Evolutionary conservation across 2,329 filamentous ascomycete species (phyloP), one percentile per base, ranked within the genome.

Genomic region (Fusarium bulbicola): DNA sequence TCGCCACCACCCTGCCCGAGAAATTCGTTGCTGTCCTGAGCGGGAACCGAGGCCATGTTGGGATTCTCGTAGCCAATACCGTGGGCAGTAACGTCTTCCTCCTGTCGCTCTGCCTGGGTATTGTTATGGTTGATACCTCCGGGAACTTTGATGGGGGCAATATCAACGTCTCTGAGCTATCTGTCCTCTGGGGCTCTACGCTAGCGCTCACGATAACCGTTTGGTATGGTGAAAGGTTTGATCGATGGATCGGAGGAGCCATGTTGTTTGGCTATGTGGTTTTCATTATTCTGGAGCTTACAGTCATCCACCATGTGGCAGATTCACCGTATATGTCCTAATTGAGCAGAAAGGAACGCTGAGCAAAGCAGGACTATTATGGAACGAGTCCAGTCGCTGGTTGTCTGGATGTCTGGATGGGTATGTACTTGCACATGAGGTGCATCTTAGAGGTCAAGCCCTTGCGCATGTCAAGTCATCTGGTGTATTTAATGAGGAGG

Each of bases 341-440:
- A 12, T 18, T 4, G 16, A 45, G 0, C 8, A 3, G 2, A 28
- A 26, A 13, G 5, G 8, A 13, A n/a, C 9, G 0, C 5, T 45
- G 12, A 21, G 18, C 5, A 57, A 57, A 20, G 9, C 3, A 26
- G 7, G 13, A 57, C 13, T 45, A 3, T 47, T 7, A 11, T 26
- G 1, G 3, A 16, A 46, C 20, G 11, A 46, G 9, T 7, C 20
- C 5, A 20, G 16, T 3, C 3, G 6, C 16, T 20, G 36, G 13
- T 30, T 30, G 28, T 30, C 28, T 30, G 28, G 28, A 30, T 30
- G 12, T 30, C 9, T 30, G 30, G 30, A 30, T 30, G 4, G 30
- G 30, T 30, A 9, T 11, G 28, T 3, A 30, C 28, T 30, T 30
- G 28, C 28, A 12, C 4, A 12, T 12, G 3, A 30, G 13, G 30